These are phyloP conservation scores for Monilinia fructigena DNA, from an alignment of 2,329 filamentous ascomycete species.

Conservation along the genomic window DNA sequence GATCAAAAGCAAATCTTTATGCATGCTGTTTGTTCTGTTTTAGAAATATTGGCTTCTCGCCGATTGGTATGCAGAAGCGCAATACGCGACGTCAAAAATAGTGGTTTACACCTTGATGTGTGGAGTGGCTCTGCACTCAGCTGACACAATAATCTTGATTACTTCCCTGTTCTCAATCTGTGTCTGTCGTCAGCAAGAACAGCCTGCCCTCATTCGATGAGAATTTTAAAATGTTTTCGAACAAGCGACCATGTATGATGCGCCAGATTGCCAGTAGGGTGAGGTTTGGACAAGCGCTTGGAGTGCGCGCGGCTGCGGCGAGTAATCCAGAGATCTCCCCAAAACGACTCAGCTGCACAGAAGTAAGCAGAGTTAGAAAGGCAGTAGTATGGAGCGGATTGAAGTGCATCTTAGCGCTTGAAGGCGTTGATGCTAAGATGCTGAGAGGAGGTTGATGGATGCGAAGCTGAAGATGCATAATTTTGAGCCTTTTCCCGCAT, in stretches of 20 bases:
- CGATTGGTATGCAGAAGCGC: background rate
- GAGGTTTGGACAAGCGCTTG: background rate
- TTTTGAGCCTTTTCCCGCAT: background rate
- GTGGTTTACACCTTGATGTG: background rate
- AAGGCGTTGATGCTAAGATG: background rate
- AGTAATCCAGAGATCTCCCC: background rate
- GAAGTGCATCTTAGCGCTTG: background rate
- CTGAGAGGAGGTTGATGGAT: background rate
- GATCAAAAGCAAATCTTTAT: background rate
- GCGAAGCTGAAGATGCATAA: background rate
- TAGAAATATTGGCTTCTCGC: background rate
- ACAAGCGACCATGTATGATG: background rate
- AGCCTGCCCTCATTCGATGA: background rate
- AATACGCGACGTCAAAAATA: background rate
- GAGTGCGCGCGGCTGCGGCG: background rate
- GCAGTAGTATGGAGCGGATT: background rate
- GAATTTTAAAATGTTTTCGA: background rate
- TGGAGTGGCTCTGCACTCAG: background rate
- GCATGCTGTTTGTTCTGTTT: background rate
- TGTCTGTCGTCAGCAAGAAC: background rate
- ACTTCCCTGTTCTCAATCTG: background rate
- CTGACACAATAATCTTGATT: background rate
- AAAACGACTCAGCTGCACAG: background rate
- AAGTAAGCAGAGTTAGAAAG: background rate
- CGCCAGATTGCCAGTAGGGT: background rate